Evolutionary conservation across 106 monocot species (phyloP).

Genomic region (Chionographis japonica): DNA sequence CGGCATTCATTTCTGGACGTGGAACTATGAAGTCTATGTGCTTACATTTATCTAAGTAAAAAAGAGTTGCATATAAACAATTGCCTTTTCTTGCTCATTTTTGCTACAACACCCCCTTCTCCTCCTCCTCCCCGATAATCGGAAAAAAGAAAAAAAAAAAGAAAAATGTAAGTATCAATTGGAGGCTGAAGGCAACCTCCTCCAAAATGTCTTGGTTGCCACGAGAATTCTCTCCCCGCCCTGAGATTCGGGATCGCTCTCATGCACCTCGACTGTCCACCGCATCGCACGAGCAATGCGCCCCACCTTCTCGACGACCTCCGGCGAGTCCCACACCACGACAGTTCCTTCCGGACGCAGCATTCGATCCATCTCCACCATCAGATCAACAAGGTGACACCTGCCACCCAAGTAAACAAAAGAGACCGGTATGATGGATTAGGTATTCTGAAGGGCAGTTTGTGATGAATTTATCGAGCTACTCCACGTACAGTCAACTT

Average conservation of each 20-base stretch:
- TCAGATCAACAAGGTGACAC: constrained; percentile 80
- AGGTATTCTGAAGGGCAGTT: not conserved
- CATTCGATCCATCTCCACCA: constrained; percentile 94
- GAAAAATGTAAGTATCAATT: too few relatives aligned
- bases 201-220: constrained; percentile 77
- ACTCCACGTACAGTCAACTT: too few relatives aligned
- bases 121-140: too few relatives aligned
- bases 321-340: constrained; percentile 52
- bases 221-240: constrained; percentile 62
- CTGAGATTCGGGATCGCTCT: constrained; percentile 58
- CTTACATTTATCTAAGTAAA: too few relatives aligned
- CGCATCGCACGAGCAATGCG: constrained; percentile 53
- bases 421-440: not conserved
- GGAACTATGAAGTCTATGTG: too few relatives aligned
- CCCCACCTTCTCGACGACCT: constrained; percentile 56
- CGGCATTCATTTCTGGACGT: too few relatives aligned
- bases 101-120: too few relatives aligned
- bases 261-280: constrained; percentile 55
- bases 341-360: constrained; percentile 82
- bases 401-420: constrained; percentile 23
- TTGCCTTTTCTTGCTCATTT: too few relatives aligned
- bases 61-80: too few relatives aligned
- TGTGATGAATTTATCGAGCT: too few relatives aligned
- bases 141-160: too few relatives aligned
- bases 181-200: constrained; percentile 36